A percentile compares a stretch with the other conserved stretches of the same genome.
Conservation (phyloP, 1,284 basidiomycete genomes). For the Cryptococcus amylolentus region DNA sequence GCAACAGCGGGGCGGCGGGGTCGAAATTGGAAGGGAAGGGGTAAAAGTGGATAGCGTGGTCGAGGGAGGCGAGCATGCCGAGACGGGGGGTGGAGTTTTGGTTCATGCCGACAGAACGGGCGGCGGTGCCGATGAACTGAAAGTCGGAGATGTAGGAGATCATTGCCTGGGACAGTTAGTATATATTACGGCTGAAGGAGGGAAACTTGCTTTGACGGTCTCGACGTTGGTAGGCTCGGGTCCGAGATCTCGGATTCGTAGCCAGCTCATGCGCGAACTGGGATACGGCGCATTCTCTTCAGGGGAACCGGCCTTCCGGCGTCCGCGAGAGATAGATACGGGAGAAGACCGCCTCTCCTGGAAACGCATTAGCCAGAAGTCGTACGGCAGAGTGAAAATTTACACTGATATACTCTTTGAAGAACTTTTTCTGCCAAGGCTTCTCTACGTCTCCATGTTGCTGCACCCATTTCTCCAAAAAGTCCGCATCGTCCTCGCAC, state of each 20-base stretch:
- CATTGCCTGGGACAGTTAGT: conserved; percentile 61
- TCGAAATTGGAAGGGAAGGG: conserved; percentile 66
- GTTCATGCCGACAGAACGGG: conserved; percentile 64
- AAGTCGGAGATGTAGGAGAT: conserved; percentile 81
- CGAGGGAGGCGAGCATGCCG: conserved; percentile 74
- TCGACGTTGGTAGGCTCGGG: conserved; percentile 62
- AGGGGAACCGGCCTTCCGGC: conserved; percentile 7
- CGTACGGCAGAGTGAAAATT: conserved; percentile 16
- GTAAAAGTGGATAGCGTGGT: conserved; percentile 83
- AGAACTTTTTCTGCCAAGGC: conserved; percentile 22
- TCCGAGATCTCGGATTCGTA: conserved; percentile 59
- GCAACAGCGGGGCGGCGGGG: conserved; percentile 73
- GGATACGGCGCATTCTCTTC: conserved; percentile 7
- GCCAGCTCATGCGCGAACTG: conserved; percentile 69
- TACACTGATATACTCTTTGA: conserved; percentile 54
- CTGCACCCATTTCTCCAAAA: conserved; percentile 42
- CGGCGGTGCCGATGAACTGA: conserved; percentile 67
- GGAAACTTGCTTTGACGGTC: conserved; percentile 67
- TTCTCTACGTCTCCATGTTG: conserved; percentile 10
- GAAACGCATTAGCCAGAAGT: neutral
- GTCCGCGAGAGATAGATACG: conserved; percentile 57
- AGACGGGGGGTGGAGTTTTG: conserved; percentile 48
- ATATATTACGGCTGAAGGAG: neutral
- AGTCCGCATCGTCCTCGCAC: conserved; percentile 61
- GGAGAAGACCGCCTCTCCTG: conserved; percentile 69